phyloP scores from a whole-genome alignment of 2,329 filamentous ascomycete species.

The Claviceps sp. region DNA sequence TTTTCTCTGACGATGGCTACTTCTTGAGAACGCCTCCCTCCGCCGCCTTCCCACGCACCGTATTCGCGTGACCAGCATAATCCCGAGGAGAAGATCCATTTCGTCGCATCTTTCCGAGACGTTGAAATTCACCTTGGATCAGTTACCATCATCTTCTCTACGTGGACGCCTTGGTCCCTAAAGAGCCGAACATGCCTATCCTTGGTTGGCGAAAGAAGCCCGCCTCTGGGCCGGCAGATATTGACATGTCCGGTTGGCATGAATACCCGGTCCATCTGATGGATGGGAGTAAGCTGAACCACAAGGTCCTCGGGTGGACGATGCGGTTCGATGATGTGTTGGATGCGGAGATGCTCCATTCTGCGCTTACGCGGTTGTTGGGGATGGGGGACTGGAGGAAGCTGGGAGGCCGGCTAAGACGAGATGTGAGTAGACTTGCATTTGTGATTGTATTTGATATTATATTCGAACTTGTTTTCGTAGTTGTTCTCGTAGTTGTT shows the following conservation, averaged over 20 bases:
- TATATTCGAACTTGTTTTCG: too few species aligned
- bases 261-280: conserved; percentile 1
- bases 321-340: conserved; percentile 14
- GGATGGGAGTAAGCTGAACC: conserved; percentile 1
- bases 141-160: too few species aligned
- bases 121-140: background rate
- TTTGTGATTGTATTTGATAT: too few species aligned
- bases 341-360: conserved; percentile 22
- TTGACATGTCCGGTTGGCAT: conserved; percentile 1
- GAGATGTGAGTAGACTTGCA: conserved; percentile 16
- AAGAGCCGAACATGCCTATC: background rate
- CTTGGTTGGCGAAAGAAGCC: conserved; percentile 1
- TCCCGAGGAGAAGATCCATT: too few species aligned
- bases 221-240: background rate
- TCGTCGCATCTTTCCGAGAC: background rate
- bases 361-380: conserved; percentile 22
- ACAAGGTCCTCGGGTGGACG: conserved; percentile 1
- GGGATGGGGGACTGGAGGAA: conserved; percentile 29
- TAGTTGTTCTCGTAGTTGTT: too few species aligned
- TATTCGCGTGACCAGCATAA: too few species aligned
- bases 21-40: too few species aligned
- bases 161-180: too few species aligned
- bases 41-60: too few species aligned
- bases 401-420: conserved; percentile 28
- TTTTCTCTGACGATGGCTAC: too few species aligned